Evolutionary conservation across 257 asterid species (phyloP).

Genomic region (Solanum chiquidenum): DNA sequence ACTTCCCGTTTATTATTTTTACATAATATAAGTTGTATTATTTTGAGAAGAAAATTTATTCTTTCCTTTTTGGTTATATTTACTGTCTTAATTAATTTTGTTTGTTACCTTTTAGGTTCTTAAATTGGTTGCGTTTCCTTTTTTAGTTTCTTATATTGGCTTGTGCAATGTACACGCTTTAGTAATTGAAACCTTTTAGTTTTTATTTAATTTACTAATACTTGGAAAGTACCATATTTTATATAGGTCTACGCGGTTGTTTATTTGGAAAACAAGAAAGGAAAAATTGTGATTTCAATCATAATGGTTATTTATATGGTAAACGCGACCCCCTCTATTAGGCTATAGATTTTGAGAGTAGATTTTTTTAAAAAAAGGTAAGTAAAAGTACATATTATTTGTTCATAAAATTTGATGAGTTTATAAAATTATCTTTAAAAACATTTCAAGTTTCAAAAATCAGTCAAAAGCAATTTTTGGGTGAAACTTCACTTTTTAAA

Average conservation of each 20-base stretch:
- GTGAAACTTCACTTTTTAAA: background rate
- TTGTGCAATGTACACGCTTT: background rate
- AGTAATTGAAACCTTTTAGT: background rate
- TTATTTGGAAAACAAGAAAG: background rate
- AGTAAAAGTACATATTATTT: background rate
- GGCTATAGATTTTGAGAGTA: background rate
- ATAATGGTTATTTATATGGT: background rate
- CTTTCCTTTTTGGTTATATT: background rate
- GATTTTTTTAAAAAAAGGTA: too few species aligned
- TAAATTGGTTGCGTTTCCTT: background rate
- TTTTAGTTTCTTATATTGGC: background rate
- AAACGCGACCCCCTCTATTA: background rate
- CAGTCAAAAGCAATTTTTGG: accelerated
- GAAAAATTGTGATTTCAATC: background rate
- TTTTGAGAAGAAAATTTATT: background rate
- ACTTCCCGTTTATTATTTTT: background rate
- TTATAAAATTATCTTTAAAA: background rate
- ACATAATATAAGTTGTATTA: background rate
- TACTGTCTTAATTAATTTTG: background rate
- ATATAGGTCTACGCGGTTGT: background rate
- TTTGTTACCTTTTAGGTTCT: background rate
- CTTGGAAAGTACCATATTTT: background rate
- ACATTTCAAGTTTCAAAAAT: background rate
- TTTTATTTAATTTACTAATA: background rate
- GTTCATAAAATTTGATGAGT: background rate